A percentile compares a stretch with the other conserved stretches of the same genome.
phyloP scores from a whole-genome alignment of 2,329 filamentous ascomycete species.

The Saccharata proteae region DNA sequence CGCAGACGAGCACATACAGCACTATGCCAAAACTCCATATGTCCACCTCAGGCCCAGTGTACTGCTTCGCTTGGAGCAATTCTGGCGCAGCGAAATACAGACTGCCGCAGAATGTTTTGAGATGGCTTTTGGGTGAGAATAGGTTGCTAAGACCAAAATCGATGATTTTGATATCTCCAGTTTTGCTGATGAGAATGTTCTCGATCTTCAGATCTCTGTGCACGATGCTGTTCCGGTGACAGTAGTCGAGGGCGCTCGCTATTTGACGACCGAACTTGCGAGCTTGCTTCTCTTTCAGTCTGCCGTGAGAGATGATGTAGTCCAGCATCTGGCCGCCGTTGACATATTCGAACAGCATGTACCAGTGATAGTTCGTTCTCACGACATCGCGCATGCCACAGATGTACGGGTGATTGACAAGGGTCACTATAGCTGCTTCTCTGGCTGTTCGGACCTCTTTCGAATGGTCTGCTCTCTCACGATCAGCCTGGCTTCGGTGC shows the following conservation, averaged over 20 bases:
- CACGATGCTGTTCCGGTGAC: conserved; percentile 94
- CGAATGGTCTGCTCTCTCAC: conserved; percentile 85
- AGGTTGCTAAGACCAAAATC: conserved; percentile 97
- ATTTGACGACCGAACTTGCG: conserved; percentile 97
- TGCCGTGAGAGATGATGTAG: conserved; percentile 97
- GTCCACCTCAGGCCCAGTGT: conserved; percentile 93
- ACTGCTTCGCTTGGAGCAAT: conserved; percentile 81
- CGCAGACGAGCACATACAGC: conserved; percentile 90
- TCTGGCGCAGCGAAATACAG: conserved; percentile 96
- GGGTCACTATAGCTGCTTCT: conserved; percentile 90
- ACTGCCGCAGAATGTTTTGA: conserved; percentile 96
- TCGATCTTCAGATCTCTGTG: conserved; percentile 97
- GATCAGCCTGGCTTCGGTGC: conserved; percentile 56
- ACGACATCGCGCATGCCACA: conserved; percentile 93
- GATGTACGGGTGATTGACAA: conserved; percentile 89
- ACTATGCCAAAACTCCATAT: conserved; percentile 99
- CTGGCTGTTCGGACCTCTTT: conserved; percentile 92
- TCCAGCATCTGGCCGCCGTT: conserved; percentile 99
- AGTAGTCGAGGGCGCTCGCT: conserved; percentile 91
- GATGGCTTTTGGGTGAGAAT: conserved; percentile 69
- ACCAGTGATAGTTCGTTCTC: conserved; percentile 96
- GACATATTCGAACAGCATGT: conserved; percentile 99
- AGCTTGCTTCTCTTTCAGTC: conserved; percentile 95
- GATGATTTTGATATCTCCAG: conserved; percentile 97
- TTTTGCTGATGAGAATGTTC: conserved; percentile 98